These are phyloP conservation scores for Cavenderia fasciculata DNA, from an alignment of 78 protist species.

Conservation along the genomic window DNA sequence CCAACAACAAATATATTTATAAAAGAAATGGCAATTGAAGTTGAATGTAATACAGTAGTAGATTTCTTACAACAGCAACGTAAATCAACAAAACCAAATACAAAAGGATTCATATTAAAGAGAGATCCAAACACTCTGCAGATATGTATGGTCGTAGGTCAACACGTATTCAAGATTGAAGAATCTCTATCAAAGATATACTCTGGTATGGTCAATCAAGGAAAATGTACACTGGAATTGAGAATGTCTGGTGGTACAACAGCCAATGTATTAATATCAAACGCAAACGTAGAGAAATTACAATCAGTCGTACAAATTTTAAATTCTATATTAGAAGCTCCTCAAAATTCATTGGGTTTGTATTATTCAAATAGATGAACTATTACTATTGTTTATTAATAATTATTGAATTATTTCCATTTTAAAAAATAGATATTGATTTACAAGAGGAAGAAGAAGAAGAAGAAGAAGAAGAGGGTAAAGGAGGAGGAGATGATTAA, in stretches of 20 bases:
- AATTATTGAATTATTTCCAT: not conserved
- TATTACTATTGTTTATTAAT: not conserved
- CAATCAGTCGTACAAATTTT: not conserved
- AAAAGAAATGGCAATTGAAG: not conserved
- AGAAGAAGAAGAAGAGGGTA: not conserved
- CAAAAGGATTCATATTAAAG: slow-evolving; percentile 6
- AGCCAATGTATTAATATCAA: slow-evolving; percentile 46
- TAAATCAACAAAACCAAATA: slow-evolving; percentile 10
- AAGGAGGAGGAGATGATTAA: not conserved
- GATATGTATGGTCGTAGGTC: slow-evolving; percentile 4
- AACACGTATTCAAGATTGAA: not conserved
- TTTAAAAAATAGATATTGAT: not conserved
- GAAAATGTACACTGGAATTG: slow-evolving; percentile 42
- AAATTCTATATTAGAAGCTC: not conserved
- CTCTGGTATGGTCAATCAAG: not conserved
- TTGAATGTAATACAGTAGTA: slow-evolving; percentile 27
- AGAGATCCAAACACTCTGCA: not conserved
- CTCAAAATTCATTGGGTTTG: not conserved
- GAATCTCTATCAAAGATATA: not conserved
- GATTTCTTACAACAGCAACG: slow-evolving; percentile 33
- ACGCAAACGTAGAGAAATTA: not conserved
- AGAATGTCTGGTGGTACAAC: slow-evolving; percentile 31
- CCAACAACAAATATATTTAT: too few relatives aligned
- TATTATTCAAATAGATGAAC: not conserved
- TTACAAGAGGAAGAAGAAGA: not conserved